phyloP scores from a whole-genome alignment of 345 rosid species.

The Salix udensis region DNA sequence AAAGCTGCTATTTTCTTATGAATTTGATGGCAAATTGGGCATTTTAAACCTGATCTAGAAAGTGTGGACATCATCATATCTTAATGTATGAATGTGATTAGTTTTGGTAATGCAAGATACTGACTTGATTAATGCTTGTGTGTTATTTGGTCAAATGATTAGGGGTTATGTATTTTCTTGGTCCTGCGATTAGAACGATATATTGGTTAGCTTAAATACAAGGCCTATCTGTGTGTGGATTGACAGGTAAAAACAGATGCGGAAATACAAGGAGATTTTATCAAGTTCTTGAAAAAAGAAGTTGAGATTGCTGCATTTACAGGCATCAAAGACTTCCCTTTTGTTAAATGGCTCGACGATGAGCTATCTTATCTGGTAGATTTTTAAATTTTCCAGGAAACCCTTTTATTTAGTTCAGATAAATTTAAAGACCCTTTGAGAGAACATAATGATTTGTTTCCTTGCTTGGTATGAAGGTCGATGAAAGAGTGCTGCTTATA shows the following conservation, averaged over 20 bases:
- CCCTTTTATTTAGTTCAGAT: background rate
- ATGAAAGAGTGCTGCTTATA: slow-evolving; percentile 79
- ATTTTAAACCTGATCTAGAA: background rate
- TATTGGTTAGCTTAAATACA: no score
- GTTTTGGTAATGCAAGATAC: no score
- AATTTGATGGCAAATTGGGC: slow-evolving; percentile 17
- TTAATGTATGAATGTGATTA: no score
- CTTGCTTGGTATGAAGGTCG: slow-evolving; percentile 44
- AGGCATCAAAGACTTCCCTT: slow-evolving; percentile 82
- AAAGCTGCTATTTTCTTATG: background rate
- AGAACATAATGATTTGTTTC: no score
- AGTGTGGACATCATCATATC: background rate
- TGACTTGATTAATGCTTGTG: no score
- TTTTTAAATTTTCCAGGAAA: background rate
- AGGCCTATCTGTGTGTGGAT: background rate
- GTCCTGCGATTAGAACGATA: no score
- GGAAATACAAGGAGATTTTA: slow-evolving; percentile 92
- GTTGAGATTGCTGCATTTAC: slow-evolving; percentile 78
- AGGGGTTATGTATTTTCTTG: no score
- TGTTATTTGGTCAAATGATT: no score
- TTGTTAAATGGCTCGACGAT: slow-evolving; percentile 95
- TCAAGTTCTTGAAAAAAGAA: slow-evolving; percentile 77
- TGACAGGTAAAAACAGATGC: slow-evolving; percentile 91
- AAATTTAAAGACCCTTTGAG: background rate
- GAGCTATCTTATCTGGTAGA: slow-evolving; percentile 84